These are phyloP conservation scores for Oryza punctata DNA, from an alignment of 176 grass and related monocot genomes.

Conservation along the genomic window DNA sequence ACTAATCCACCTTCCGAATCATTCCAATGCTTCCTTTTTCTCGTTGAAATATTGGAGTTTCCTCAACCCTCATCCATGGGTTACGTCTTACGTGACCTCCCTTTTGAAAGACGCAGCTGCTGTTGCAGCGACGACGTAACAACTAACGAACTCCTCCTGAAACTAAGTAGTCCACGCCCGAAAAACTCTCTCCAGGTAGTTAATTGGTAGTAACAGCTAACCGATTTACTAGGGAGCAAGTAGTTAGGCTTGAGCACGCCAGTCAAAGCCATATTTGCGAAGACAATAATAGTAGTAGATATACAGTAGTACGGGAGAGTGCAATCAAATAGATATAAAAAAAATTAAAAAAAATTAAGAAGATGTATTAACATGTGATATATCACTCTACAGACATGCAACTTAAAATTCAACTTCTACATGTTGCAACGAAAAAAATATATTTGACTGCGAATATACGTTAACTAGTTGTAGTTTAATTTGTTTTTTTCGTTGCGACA, in stretches of 20 bases:
- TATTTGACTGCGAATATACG: too few species aligned
- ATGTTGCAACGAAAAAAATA: too few species aligned
- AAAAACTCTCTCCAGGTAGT: constrained; percentile 17
- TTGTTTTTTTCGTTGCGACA: too few species aligned
- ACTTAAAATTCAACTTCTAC: too few species aligned
- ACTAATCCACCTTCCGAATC: neutral
- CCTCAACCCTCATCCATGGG: neutral
- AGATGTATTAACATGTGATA: too few species aligned
- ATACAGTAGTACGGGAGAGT: too few species aligned
- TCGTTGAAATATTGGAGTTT: neutral
- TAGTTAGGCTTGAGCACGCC: neutral
- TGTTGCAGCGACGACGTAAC: constrained; percentile 12
- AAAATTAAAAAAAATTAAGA: too few species aligned
- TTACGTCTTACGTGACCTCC: neutral
- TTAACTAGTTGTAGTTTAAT: too few species aligned
- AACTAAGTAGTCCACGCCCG: constrained; percentile 2
- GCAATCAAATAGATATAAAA: too few species aligned
- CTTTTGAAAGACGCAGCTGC: neutral
- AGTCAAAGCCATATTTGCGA: neutral
- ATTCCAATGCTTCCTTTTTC: neutral
- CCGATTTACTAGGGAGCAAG: constrained; percentile 22
- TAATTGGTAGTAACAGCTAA: neutral
- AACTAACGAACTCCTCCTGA: constrained; percentile 35
- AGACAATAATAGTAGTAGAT: neutral
- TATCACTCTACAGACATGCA: too few species aligned